Evolutionary conservation across 2,329 filamentous ascomycete genomes (phyloP), one percentile per base, ranked within the genome.

Genomic region (Rhinocladiella similis): DNA sequence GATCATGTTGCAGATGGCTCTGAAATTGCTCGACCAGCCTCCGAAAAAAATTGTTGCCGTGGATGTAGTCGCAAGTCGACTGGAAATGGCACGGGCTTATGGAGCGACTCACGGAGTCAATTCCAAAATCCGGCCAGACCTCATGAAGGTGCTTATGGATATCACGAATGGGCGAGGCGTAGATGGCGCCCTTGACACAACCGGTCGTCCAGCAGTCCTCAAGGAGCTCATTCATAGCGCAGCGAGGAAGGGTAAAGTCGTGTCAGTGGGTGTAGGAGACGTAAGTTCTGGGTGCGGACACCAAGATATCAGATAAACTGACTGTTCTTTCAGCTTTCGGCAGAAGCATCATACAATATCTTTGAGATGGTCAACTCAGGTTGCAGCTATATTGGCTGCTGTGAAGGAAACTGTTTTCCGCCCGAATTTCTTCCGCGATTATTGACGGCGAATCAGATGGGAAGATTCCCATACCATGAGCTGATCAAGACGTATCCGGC

Each of bases 401-500:
- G 60, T 29, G 60, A 64, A 38, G 63, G 63, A 20, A 61, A 64
- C 18, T 60, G 56, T 39, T 63, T 61, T 42, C 63, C 63, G 19
- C 62, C 60, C 42, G 58, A 62, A 43, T 64, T 66, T 42, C 43
- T 64, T 14, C 63, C 63, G 35, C 43, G 55, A 18, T 39, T 64
- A 27, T 46, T 66, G 43, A 50, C 51, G 13, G 60, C 60, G 14
- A 48, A 60, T 16, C 39, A 59, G 38, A 69, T 77, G 41, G 78
- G 77, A 6, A 73, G 68, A 58, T 76, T 81, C 46, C 78, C 78
- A 0, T 69, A 80, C 43, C 71, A 80, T 22, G 74, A 73, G 63
- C 55, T 81, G 18, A 70, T 76, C 59, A 77, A 74, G 64, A 71
- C 71, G 10, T 77, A 79, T 66, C 62, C 71, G 48, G 75, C 73